Conservation (phyloP, 2,329 filamentous ascomycete species). For the Cercospora canescens region DNA sequence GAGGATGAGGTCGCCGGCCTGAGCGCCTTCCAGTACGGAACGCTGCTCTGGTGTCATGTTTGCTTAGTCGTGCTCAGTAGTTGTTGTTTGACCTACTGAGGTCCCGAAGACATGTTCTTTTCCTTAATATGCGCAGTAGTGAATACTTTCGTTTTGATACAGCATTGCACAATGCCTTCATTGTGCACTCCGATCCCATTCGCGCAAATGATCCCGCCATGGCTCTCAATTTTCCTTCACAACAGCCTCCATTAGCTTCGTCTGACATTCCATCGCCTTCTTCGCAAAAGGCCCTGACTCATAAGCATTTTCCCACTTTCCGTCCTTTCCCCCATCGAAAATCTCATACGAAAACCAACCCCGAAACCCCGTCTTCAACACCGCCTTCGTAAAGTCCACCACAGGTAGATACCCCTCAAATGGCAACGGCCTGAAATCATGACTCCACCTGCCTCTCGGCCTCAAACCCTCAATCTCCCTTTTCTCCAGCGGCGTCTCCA, state of each 20-base stretch:
- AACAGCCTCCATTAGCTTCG: conserved; percentile 41
- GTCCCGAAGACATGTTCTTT: not conserved
- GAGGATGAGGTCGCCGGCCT: not conserved
- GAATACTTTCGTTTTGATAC: not conserved
- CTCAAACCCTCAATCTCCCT: conserved; percentile 55
- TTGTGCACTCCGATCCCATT: not conserved
- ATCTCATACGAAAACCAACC: conserved; percentile 70
- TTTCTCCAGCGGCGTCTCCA: conserved; percentile 55
- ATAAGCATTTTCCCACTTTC: conserved; percentile 52
- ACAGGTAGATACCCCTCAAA: conserved; percentile 72
- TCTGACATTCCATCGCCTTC: conserved; percentile 33
- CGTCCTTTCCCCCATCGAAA: conserved; percentile 62
- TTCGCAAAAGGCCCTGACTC: conserved; percentile 44
- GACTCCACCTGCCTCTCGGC: conserved; percentile 69
- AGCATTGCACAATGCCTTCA: not conserved
- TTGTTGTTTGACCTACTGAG: not conserved
- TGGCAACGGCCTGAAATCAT: conserved; percentile 68
- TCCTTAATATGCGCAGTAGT: not conserved
- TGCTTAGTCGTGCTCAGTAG: not conserved
- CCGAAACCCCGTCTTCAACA: conserved; percentile 66
- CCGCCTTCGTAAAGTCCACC: conserved; percentile 62
- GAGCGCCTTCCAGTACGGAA: not conserved
- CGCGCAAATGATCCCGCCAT: not conserved
- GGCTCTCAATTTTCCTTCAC: not conserved
- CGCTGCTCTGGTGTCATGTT: conserved; percentile 2